Conservation (phyloP, 2,329 filamentous ascomycete species). For the Cercospora sesami region DNA sequence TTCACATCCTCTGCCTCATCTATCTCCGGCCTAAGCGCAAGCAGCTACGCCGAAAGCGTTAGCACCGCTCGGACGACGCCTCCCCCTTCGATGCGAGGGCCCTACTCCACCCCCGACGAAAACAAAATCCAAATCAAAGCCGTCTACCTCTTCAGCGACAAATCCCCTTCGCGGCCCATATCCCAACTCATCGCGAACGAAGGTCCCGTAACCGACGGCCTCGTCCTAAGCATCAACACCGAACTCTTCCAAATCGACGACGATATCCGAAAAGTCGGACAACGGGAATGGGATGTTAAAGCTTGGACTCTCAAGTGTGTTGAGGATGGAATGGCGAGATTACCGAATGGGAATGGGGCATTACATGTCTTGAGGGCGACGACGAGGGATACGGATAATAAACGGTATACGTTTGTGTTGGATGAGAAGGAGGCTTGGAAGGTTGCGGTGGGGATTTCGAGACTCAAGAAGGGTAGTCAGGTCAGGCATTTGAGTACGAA, state of each 20-base stretch:
- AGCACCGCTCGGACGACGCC: slow-evolving; percentile 82
- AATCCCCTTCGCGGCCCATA: slow-evolving; percentile 83
- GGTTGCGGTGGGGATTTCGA: slow-evolving; percentile 58
- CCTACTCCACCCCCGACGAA: slow-evolving; percentile 85
- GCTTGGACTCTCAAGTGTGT: slow-evolving; percentile 93
- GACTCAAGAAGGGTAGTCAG: slow-evolving; percentile 57
- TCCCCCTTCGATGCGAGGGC: slow-evolving; percentile 70
- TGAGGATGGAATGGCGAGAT: slow-evolving; percentile 58
- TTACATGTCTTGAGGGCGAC: slow-evolving; percentile 60
- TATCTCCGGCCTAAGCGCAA: slow-evolving; percentile 68
- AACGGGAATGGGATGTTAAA: slow-evolving; percentile 98
- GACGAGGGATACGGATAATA: slow-evolving; percentile 60
- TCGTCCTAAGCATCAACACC: slow-evolving; percentile 87
- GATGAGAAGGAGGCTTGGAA: slow-evolving; percentile 63
- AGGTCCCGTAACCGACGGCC: slow-evolving; percentile 82
- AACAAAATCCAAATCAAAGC: slow-evolving; percentile 95
- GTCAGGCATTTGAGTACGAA: slow-evolving; percentile 56
- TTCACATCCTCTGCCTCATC: slow-evolving; percentile 41
- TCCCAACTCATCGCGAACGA: slow-evolving; percentile 84
- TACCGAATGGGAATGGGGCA: slow-evolving; percentile 38
- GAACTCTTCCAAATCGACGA: slow-evolving; percentile 97
- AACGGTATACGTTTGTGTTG: slow-evolving; percentile 62
- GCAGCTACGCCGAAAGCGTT: slow-evolving; percentile 80
- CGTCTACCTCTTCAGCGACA: slow-evolving; percentile 89
- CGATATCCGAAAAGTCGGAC: slow-evolving; percentile 84